Base-by-base conservation (phyloP, 1,139 yeast genomes). In the Pichia sp. region DNA sequence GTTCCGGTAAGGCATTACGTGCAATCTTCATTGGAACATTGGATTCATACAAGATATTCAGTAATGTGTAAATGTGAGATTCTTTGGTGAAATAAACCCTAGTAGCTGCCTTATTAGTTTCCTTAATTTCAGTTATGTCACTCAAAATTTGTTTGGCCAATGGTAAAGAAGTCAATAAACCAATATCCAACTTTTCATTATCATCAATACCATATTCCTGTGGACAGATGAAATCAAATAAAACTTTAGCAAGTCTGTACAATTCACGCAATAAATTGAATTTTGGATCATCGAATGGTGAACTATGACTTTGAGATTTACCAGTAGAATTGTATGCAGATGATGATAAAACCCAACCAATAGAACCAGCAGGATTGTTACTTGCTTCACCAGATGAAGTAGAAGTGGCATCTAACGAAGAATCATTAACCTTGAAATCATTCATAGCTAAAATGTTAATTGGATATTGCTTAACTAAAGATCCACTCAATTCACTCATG, bases 141-240 rank as follows among this genome's bases (percentile, higher is more conserved):
- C 76, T 72, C 44, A 93, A 67, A 36, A 94, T 86, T 67, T 89
- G 96, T 65, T 83, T 87, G 1, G 97, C 96, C 57, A 94, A 75
- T 2, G 99, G 99, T 59, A 94, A 75, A 1, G 97, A 89, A 0
- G 99, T 94, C 58, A 94, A 73, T 51, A 94, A 72, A 2, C 99
- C 99, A 70, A 94, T 94, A 65, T 94, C 99, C 52, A 94, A 75
- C 64, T 94, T 94, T 65, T 94, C 99, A 62, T 86, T 87, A 61
- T 90, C 96, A 55, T 91, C 91, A 57, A 94, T 94, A 54, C 99
- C 99, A 63, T 94, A 94, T 63, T 94, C 99, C 67, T 94, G 98
- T 12, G 99, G 99, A 67, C 99, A 93, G 45, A 94, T 90, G 61
- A 93, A 93, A 68, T 94, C 99, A 69, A 94, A 94, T 55, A 94